Base-by-base conservation (phyloP, 257 asterid species). In the Anisodus tanguticus region DNA sequence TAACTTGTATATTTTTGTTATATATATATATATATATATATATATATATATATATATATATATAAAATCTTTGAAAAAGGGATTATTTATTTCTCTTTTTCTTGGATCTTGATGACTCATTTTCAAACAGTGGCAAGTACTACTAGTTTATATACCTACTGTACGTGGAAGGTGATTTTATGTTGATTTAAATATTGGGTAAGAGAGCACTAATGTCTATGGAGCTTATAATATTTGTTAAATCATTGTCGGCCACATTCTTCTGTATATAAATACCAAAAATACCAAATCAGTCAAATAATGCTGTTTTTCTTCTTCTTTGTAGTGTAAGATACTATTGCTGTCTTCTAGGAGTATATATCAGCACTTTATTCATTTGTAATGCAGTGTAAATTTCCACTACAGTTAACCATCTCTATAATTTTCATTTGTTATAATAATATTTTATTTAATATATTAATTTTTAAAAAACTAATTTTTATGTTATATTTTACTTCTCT, bases 211-310 rank as follows among this genome's bases (percentile, higher is more conserved):
- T 49, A 76, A 22, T 76, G 47, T 51, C 62, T 76, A 76, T 51
- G 81, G 12, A 26, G 13, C 13, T 22, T 51, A 26, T 51, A 76
- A 19, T 72, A 72, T 26, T 77, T 77, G 47, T 53, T 58, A 77
- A 53, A 77, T 77, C 64, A 53, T 7, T 77, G 81, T 77, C 81
- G 81, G 81, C 81, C 81, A 77, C 64, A 77, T 77, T 77, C 81
- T 77, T 77, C 2, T 51, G 47, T 77, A 51, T 51, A 58, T 8
- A 9, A 53, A 4, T 58, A 58, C 16, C 45, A 41, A 41, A 41
- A 41, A 41, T 58, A 58, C 64, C 63, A 58, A 58, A 17, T 58
- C 19, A 15, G 45, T 76, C 81, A 76, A 76, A 51, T 26, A 31
- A 53, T 54, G 15, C 81, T 76, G 39, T 12, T 53, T 4, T 26